A percentile compares a stretch with the other conserved stretches of the same genome.
These are phyloP conservation scores for Hypoxylon sp. DNA, from an alignment of 2,329 filamentous ascomycete genomes.

Conservation along the genomic window DNA sequence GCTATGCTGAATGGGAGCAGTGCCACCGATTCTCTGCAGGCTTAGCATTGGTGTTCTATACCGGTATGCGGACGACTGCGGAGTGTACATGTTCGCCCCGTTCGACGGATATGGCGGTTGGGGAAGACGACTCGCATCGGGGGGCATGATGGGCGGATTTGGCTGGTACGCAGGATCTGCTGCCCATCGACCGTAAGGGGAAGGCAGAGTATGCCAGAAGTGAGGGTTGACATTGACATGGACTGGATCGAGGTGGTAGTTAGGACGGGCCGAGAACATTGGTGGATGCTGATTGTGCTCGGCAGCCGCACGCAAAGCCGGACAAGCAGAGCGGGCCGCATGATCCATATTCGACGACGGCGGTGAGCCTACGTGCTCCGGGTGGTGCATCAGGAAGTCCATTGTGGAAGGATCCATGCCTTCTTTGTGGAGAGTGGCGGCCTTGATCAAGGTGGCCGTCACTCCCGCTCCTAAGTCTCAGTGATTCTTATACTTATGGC, in stretches of 20 bases:
- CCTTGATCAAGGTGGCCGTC: slow-evolving; percentile 37
- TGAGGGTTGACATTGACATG: slow-evolving; percentile 35
- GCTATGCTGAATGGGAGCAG: slow-evolving; percentile 46
- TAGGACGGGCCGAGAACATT: slow-evolving; percentile 38
- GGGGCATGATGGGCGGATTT: slow-evolving; percentile 23
- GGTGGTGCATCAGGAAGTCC: slow-evolving; percentile 51
- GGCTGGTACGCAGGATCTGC: slow-evolving; percentile 25
- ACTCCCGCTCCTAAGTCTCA: slow-evolving; percentile 34
- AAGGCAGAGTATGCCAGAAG: slow-evolving; percentile 29
- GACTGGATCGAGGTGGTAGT: slow-evolving; percentile 48
- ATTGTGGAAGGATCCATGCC: slow-evolving; percentile 51
- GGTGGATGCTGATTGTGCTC: slow-evolving; percentile 48
- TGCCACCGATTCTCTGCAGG: slow-evolving; percentile 45
- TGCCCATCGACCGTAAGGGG: slow-evolving; percentile 31
- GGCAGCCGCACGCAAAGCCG: slow-evolving; percentile 50
- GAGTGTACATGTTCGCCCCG: slow-evolving; percentile 24
- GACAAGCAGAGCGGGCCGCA: slow-evolving; percentile 48
- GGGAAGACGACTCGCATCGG: slow-evolving; percentile 28
- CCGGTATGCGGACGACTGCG: slow-evolving; percentile 19
- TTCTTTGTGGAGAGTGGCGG: slow-evolving; percentile 41
- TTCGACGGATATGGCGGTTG: slow-evolving; percentile 31
- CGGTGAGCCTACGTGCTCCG: slow-evolving; percentile 42
- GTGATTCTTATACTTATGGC: slow-evolving; percentile 10
- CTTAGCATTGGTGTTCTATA: slow-evolving; percentile 39
- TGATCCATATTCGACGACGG: slow-evolving; percentile 40